These are phyloP conservation scores for Cardamine chenopodiifolia DNA, from an alignment of 345 rosid genomes.

Conservation along the genomic window DNA sequence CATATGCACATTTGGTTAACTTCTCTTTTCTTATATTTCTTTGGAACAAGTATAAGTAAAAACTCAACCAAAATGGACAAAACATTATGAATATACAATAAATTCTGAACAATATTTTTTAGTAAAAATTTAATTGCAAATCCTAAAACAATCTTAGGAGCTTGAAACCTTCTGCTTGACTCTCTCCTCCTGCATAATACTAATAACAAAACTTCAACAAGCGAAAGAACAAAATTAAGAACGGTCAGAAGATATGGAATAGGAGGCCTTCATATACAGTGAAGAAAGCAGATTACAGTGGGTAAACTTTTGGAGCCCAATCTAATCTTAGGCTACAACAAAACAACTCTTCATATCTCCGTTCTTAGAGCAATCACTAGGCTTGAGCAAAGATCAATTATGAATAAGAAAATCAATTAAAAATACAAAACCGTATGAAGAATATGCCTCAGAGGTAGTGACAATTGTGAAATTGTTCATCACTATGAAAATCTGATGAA, in stretches of 20 bases:
- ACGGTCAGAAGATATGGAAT: not conserved
- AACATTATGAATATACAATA: not conserved
- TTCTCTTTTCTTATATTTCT: not conserved
- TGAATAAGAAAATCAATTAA: not conserved
- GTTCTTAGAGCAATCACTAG: slow-evolving; percentile 47
- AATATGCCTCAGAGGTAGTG: slow-evolving; percentile 45
- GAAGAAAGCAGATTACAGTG: slow-evolving; percentile 39
- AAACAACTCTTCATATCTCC: slow-evolving; percentile 46
- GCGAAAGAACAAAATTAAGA: no score
- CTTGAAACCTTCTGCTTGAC: not conserved
- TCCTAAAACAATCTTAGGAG: not conserved
- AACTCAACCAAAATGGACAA: not conserved
- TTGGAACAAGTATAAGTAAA: not conserved
- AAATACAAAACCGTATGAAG: not conserved
- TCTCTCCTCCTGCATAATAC: not conserved
- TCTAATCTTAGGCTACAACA: slow-evolving; percentile 32
- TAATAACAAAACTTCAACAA: not conserved
- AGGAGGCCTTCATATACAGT: slow-evolving; percentile 36
- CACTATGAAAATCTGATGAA: slow-evolving; percentile 35
- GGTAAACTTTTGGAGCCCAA: slow-evolving; percentile 37
- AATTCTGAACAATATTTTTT: no score
- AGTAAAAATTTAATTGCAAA: no score
- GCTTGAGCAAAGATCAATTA: not conserved
- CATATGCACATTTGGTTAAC: not conserved
- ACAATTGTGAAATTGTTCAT: slow-evolving; percentile 41